Base-by-base conservation (phyloP, 345 rosid genomes). In the Psidium friedrichsthalianum region DNA sequence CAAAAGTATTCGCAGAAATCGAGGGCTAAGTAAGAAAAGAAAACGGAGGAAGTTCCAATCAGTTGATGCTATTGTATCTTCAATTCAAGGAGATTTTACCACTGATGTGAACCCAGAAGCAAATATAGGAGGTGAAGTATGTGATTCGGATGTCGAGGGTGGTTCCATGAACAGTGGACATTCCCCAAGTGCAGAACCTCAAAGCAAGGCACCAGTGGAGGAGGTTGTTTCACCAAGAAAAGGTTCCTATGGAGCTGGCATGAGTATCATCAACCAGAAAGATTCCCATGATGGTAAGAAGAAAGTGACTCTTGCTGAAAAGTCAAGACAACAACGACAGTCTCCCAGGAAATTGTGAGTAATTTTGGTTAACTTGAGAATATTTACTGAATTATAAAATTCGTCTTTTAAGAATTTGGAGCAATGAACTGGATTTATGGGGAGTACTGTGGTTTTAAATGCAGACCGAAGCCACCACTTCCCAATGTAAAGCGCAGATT, bases 61-160 rank as follows among this genome's bases (percentile, higher is more conserved):
- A 24, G 11, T 42, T 59, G 86, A 78, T 51, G 88, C 56, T 49
- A 51, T 21, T 32, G 86, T 20, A 55, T 36, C 59, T 24, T 40
- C 82, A 49, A 52, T 29, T n/a, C 27, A 82, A 47, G 85, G 9
- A 52, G 85, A 86, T 51, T 22, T n/a, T 51, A 32, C 85, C 49
- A 69, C 80, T 69, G 59, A 83, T 27, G 51, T 47, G 51, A 74
- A 74, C n/a, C 76, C 36, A 80, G 78, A 82, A 51, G 82, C 54
- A 11, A 24, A 59, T 56, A 47, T 53, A 40, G 83, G 51, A 83
- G 47, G 40, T 85, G 86, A 85, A 69, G 32, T 24, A 8, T 84
- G 85, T 84, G 86, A 87, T 87, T 86, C 82, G 25, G 90, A 86
- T 58, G 47, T 15, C 4, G 86, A 83, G 86, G 55, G 84, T 55